These are phyloP conservation scores for Basipetospora chlamydospora DNA, from an alignment of 2,329 filamentous ascomycete genomes.

Conservation along the genomic window DNA sequence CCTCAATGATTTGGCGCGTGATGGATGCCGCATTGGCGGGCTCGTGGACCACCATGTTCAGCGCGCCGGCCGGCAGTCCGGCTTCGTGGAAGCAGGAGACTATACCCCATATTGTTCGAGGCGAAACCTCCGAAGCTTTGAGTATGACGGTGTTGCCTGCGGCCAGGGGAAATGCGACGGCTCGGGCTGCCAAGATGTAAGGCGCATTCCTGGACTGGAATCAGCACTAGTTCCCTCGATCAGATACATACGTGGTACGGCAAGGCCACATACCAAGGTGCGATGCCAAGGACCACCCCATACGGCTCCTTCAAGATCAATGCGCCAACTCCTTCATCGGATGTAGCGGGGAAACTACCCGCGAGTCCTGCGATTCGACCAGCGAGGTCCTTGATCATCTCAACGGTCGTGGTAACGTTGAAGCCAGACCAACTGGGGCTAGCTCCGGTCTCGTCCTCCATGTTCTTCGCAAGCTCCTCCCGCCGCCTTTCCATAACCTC, in stretches of 20 bases:
- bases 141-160: conserved; percentile 64
- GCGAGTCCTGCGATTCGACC: conserved; percentile 24
- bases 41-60: conserved; percentile 57
- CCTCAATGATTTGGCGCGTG: conserved; percentile 52
- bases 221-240: no score
- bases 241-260: no score
- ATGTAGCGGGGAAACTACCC: conserved; percentile 21
- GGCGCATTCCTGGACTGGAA: conserved; percentile 35
- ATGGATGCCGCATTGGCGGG: conserved; percentile 52
- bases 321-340: conserved; percentile 25
- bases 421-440: conserved; percentile 23
- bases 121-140: conserved; percentile 56
- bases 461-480: conserved; percentile 45
- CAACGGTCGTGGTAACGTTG: conserved; percentile 20
- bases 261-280: conserved; percentile 53
- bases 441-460: conserved; percentile 34
- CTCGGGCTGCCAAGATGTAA: conserved; percentile 36
- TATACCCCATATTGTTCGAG: conserved; percentile 48
- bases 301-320: conserved; percentile 62
- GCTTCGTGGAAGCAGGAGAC: conserved; percentile 54
- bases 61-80: conserved; percentile 57
- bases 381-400: conserved; percentile 28
- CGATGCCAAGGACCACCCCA: conserved; percentile 66
- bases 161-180: conserved; percentile 52
- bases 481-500: conserved; percentile 45